These are phyloP conservation scores for Zymoseptoria pseudotritici DNA, from an alignment of 2,329 filamentous ascomycete genomes.

Conservation along the genomic window DNA sequence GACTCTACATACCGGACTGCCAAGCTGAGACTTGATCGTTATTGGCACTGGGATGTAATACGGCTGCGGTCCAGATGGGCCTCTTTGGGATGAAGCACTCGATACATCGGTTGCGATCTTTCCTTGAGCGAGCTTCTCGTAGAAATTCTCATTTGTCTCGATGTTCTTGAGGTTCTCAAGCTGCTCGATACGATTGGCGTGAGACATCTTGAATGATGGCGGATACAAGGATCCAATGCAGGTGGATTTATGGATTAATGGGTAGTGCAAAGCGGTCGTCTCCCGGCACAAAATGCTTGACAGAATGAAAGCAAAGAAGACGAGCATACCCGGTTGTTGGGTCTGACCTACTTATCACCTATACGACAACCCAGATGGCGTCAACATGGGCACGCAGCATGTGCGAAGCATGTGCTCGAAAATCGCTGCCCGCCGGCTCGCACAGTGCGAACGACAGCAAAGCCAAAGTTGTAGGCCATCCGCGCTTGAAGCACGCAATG, in stretches of 20 bases:
- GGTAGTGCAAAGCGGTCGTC: no score
- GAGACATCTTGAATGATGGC: constrained; percentile 12
- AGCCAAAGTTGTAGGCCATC: not conserved
- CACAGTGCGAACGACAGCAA: not conserved
- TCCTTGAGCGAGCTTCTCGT: constrained; percentile 23
- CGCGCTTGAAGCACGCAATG: not conserved
- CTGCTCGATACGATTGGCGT: constrained; percentile 23
- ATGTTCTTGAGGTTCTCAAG: constrained; percentile 24
- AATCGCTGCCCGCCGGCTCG: not conserved
- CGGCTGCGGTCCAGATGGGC: constrained; percentile 7
- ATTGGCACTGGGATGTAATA: constrained; percentile 27
- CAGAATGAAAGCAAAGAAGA: not conserved
- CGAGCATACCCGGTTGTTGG: not conserved
- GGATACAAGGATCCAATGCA: not conserved
- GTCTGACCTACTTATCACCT: not conserved
- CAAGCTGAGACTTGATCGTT: constrained; percentile 26
- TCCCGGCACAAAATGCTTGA: no score
- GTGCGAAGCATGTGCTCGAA: not conserved
- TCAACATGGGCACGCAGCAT: not conserved
- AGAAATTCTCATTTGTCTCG: constrained; percentile 22
- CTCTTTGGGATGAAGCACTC: constrained; percentile 8
- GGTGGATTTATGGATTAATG: not conserved
- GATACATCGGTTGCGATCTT: constrained; percentile 16
- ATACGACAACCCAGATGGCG: not conserved
- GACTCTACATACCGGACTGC: constrained; percentile 15